Percentiles rank a stretch among this genome's conserved stretches.
These are phyloP conservation scores for Neurospora sp. DNA, from an alignment of 495 filamentous ascomycete genomes.

Conservation along the genomic window DNA sequence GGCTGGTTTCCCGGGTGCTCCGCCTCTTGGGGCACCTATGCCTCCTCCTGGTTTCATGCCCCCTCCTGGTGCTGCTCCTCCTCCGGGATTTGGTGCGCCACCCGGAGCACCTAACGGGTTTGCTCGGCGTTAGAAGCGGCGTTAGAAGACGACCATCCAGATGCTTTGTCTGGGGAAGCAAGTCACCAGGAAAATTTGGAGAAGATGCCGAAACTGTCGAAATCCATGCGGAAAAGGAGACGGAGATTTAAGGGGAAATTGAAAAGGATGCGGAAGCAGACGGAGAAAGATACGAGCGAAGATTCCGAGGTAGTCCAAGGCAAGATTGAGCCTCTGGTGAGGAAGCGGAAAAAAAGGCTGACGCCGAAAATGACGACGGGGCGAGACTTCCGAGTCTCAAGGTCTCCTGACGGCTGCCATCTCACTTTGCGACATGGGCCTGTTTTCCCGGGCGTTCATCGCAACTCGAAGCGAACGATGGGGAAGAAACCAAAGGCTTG, in stretches of 20 bases:
- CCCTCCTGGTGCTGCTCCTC: conserved; percentile 8
- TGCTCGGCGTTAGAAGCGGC: conserved; percentile 2
- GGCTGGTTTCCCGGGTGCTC: conserved; percentile 18
- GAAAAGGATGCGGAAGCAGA: background rate
- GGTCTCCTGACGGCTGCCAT: background rate
- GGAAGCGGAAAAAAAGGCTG: background rate
- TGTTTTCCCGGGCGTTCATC: background rate
- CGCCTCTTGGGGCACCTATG: conserved; percentile 17
- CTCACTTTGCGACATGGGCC: background rate
- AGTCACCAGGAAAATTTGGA: background rate
- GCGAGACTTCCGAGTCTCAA: background rate
- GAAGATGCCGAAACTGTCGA: background rate
- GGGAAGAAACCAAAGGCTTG: background rate
- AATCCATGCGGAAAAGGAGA: background rate
- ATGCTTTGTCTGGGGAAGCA: background rate
- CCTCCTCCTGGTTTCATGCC: conserved; percentile 24
- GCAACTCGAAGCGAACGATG: background rate
- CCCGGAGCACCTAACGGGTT: conserved; percentile 11
- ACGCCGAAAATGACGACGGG: background rate
- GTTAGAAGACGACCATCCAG: background rate
- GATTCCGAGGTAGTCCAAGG: background rate
- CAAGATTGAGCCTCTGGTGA: background rate
- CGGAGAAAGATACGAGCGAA: background rate
- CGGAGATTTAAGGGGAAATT: background rate
- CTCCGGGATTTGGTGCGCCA: conserved; percentile 12